Evolutionary conservation across 768 basidiomycete genomes (phyloP).

Genomic region (Rhodotorula taiwanensis): DNA sequence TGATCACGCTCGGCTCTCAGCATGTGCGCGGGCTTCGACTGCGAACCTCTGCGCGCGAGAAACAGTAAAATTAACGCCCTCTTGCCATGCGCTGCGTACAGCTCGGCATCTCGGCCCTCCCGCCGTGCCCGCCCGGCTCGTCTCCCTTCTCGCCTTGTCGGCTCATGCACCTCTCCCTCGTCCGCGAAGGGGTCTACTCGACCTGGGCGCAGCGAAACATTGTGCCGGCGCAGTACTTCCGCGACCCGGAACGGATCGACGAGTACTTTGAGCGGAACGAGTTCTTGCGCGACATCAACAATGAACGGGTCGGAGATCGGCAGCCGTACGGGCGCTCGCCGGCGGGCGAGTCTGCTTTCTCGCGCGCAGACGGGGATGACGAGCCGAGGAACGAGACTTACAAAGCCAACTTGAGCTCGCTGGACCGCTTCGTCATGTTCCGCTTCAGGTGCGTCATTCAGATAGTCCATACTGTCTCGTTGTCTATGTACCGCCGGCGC

Average conservation of each 20-base stretch:
- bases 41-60: too few relatives aligned
- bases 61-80: too few relatives aligned
- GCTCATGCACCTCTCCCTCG: conserved; percentile 36
- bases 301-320: conserved; percentile 40
- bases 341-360: too few relatives aligned
- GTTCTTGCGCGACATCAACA: conserved; percentile 46
- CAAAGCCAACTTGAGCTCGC: conserved; percentile 30
- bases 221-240: conserved; percentile 47
- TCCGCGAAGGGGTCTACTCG: conserved; percentile 34
- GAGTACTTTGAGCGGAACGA: conserved; percentile 43
- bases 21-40: conserved; percentile 15
- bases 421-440: conserved; percentile 39
- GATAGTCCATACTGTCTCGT: too few relatives aligned
- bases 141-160: conserved; percentile 26
- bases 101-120: conserved; percentile 46
- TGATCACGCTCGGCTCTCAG: conserved; percentile 46
- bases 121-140: conserved; percentile 44
- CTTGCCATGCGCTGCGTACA: conserved; percentile 1
- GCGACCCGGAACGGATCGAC: conserved; percentile 45
- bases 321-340: conserved; percentile 21
- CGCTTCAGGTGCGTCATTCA: conserved; percentile 37
- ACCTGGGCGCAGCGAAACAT: conserved; percentile 36
- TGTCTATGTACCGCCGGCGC: too few relatives aligned
- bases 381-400: conserved; percentile 33
- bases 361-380: neutral